phyloP scores from a whole-genome alignment of 2,329 filamentous ascomycete species.

The Simplicillium sp. region DNA sequence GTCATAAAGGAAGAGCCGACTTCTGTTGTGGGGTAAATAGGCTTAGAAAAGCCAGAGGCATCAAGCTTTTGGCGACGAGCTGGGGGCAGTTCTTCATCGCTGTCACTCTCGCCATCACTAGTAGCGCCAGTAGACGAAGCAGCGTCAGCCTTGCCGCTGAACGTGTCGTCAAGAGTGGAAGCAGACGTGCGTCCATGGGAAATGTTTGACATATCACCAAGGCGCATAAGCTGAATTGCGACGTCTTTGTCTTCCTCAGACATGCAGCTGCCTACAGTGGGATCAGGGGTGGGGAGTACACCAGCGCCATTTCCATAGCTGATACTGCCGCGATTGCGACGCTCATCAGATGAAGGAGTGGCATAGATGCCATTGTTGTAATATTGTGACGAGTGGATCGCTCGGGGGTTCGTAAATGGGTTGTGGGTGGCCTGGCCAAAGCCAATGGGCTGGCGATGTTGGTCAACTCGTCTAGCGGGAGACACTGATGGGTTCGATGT shows the following conservation, averaged over 20 bases:
- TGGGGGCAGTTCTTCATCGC: slow-evolving; percentile 50
- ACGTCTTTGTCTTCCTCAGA: slow-evolving; percentile 93
- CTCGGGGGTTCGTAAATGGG: slow-evolving; percentile 67
- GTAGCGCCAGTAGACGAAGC: slow-evolving; percentile 80
- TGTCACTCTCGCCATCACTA: slow-evolving; percentile 64
- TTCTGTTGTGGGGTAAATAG: slow-evolving; percentile 41
- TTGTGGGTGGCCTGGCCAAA: slow-evolving; percentile 70
- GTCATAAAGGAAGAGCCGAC: slow-evolving; percentile 36
- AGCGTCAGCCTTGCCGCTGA: slow-evolving; percentile 80
- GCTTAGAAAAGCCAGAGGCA: slow-evolving; percentile 28
- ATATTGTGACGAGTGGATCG: slow-evolving; percentile 76
- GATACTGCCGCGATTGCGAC: slow-evolving; percentile 57
- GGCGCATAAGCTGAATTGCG: slow-evolving; percentile 89
- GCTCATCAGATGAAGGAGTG: slow-evolving; percentile 51
- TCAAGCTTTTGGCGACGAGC: slow-evolving; percentile 50
- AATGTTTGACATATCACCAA: slow-evolving; percentile 88
- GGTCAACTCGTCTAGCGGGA: slow-evolving; percentile 71
- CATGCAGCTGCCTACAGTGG: slow-evolving; percentile 94
- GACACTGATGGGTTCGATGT: slow-evolving; percentile 98
- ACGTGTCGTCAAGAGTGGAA: slow-evolving; percentile 86
- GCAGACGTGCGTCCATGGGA: slow-evolving; percentile 89
- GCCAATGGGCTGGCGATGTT: slow-evolving; percentile 63
- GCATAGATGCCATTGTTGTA: slow-evolving; percentile 54
- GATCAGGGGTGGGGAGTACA: slow-evolving; percentile 85
- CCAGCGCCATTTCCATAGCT: slow-evolving; percentile 42